A percentile compares a stretch with the other conserved stretches of the same genome.
Conservation (phyloP, 768 basidiomycete species). For the Leccinum ochraceum region DNA sequence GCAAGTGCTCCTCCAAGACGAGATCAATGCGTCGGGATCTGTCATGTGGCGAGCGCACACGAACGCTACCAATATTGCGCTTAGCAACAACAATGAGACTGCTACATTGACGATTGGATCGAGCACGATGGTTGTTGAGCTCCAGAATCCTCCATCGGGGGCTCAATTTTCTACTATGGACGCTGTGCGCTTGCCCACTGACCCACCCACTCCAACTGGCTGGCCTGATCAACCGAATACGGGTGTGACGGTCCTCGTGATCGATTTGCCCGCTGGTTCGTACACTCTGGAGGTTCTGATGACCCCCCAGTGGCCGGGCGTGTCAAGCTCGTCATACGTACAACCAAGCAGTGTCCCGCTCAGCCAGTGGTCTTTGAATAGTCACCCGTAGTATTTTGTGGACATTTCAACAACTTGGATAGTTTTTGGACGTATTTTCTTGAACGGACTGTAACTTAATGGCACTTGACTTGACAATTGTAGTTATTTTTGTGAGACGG, state of each 20-base stretch:
- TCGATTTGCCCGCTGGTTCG: conserved; percentile 64
- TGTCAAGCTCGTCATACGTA: conserved; percentile 58
- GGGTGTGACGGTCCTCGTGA: conserved; percentile 76
- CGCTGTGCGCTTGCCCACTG: conserved; percentile 57
- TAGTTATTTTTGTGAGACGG: conserved; percentile 2
- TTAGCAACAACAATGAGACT: conserved; percentile 54
- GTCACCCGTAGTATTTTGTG: conserved; percentile 49
- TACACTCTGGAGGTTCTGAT: conserved; percentile 85
- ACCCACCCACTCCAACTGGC: conserved; percentile 62
- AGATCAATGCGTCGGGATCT: conserved; percentile 59
- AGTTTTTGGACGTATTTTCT: conserved; percentile 3
- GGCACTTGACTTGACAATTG: neutral
- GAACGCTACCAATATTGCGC: conserved; percentile 75
- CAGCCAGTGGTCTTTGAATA: conserved; percentile 73
- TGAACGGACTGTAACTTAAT: conserved; percentile 4
- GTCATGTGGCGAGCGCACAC: conserved; percentile 96
- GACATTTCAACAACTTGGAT: conserved; percentile 4
- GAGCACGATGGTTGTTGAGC: conserved; percentile 61
- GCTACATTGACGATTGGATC: conserved; percentile 77
- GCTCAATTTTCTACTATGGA: conserved; percentile 58
- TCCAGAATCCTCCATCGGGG: conserved; percentile 67
- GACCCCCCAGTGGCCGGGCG: conserved; percentile 88
- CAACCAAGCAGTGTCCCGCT: conserved; percentile 73
- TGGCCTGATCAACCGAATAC: conserved; percentile 72
- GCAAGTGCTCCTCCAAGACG: conserved; percentile 94